Base-by-base conservation (phyloP, 2,329 filamentous ascomycete species). In the Epichloe sylvatica region DNA sequence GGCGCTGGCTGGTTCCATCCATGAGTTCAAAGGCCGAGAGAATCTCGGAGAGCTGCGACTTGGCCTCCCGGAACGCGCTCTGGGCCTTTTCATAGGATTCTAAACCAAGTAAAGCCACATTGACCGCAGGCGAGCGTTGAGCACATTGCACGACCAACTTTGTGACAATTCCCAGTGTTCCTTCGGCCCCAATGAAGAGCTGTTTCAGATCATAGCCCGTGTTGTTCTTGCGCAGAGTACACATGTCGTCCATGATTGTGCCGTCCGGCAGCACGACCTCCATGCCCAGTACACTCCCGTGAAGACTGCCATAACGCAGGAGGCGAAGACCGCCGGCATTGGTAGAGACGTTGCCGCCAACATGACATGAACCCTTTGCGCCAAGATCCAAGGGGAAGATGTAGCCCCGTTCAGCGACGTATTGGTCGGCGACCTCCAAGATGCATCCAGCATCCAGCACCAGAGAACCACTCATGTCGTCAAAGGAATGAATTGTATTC, bases 201-300 rank as follows among this genome's bases (percentile, higher is more conserved):
- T 96, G 91, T 73, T 96, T 96, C 51, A 96, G 69, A 64, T 98
- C 94, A 68, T 97, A 98, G 30, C 92, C 92, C 2, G 92, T 98
- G 71, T 98, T 98, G 75, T 98, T 97, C 75, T 98, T 98, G 57
- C 92, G 81, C 51, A 98, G 74, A 52, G 79, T 90, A 57, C 80
- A 84, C 34, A 98, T 80, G 59, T 96, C 89, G 59, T 97, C 82
- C 43, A 98, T 76, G 57, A 98, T 78, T 6, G 89, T 96, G 49
- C 92, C 92, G 62, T 98, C 87, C 1, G 92, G 87, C 39, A 98
- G 74, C 8, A 98, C 94, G 19, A 85, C 92, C 70, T 98, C 91
- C 47, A 98, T 75, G 25, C 92, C 92, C 15, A 98, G 75, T 2
- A 97, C 88, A 50, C 77, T 96, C 21, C 92, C 92, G 67, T 98